Percentiles rank a stretch among this genome's conserved stretches.
Evolutionary conservation across 805 yeast species (phyloP).

Genomic region (Lipomyces chichibuensis): DNA sequence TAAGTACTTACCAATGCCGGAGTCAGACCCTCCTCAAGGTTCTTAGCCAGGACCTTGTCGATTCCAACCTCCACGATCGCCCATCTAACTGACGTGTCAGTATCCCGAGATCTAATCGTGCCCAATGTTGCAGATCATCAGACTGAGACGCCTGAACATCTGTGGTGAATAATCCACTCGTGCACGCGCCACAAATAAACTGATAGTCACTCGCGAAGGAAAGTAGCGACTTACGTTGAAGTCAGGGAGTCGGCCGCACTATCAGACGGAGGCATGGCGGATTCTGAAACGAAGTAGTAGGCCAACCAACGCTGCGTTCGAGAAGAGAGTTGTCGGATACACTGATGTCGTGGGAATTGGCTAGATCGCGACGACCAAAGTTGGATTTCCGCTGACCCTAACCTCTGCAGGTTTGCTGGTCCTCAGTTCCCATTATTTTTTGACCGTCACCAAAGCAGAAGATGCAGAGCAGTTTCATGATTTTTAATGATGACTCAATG

Average conservation of each 20-base stretch:
- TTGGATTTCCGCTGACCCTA: too few species aligned
- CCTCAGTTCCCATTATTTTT: too few species aligned
- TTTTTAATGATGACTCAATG: too few species aligned
- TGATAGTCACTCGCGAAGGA: neutral
- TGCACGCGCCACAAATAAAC: neutral
- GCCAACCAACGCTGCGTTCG: neutral
- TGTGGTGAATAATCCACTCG: neutral
- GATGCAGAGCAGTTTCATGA: too few species aligned
- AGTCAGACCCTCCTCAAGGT: slow-evolving; percentile 45
- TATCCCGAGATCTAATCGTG: neutral
- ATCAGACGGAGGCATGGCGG: slow-evolving; percentile 9
- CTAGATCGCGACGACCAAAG: neutral
- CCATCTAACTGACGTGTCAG: slow-evolving; percentile 42
- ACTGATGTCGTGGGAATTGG: neutral
- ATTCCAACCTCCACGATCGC: slow-evolving; percentile 48
- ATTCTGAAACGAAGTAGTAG: neutral
- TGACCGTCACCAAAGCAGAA: too few species aligned
- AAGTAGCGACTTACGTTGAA: slow-evolving; percentile 19
- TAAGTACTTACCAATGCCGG: slow-evolving; percentile 40
- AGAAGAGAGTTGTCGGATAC: neutral
- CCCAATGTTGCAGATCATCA: neutral
- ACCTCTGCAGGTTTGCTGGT: too few species aligned
- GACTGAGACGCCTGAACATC: neutral
- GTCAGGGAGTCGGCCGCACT: slow-evolving; percentile 11
- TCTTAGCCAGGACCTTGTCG: slow-evolving; percentile 46